Evolutionary conservation across 768 basidiomycete species (phyloP), one percentile per base, ranked within the genome.

Genomic region (Panaeolus papilionaceus): DNA sequence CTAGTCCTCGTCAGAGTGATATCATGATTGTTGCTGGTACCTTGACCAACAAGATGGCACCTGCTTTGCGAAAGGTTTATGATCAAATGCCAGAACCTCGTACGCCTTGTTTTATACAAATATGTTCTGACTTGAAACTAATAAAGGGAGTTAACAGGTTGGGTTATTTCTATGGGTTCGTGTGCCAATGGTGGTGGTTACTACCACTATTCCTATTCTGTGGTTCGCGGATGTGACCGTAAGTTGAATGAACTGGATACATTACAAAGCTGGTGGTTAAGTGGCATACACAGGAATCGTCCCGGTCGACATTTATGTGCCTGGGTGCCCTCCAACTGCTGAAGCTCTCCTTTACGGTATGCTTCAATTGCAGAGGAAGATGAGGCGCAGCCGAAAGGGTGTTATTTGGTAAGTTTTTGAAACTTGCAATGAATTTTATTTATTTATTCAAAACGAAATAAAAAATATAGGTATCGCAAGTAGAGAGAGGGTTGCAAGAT

Each of bases 1-100:
- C 97, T n/a, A 95, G 92, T 83, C 98, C 98, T 54, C 92, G 98
- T 69, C 94, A 98, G 82, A 94, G 92, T 68, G 95, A 98, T 76
- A 92, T 98, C 75, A 98, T 98, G 97, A 99, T 99, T 76, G 98
- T 99, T 54, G 97, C 97, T 61, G 98, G 98, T 39, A 99, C 98
- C 0, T 82, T 99, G 74, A 99, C 98, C 69, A 99, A 99, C 84
- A 99, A 99, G 83, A 99, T 99, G 98, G 98, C 96, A 4, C 98
- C 98, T 47, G 97, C 98, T 8, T 78, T 99, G 76, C 88, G 98
- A 74, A 98, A 96, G 79, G 96, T 96, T 65, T 96, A 96, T 74
- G 95, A 96, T 79, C 95, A 99, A 79, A 99, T 99, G 97, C 98
- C 98, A 38, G 96, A 98, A 75, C 98, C 98, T 67, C 88, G 92